These are phyloP conservation scores for Mortierella sp. DNA, from an alignment of 371 early-diverging fungal genomes.

Conservation along the genomic window DNA sequence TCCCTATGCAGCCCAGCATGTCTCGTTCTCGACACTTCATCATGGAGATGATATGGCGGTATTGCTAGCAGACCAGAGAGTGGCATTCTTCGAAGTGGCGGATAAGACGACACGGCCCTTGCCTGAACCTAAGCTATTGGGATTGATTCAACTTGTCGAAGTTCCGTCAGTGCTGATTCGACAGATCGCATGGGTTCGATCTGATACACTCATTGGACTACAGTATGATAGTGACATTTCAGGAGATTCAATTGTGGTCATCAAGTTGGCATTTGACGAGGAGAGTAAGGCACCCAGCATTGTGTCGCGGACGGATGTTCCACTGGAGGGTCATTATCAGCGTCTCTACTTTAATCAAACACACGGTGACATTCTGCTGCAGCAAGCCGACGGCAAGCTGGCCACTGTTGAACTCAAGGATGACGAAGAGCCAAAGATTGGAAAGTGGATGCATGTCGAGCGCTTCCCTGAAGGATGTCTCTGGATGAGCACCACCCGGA, in stretches of 20 bases:
- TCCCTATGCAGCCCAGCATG: conserved; percentile 63
- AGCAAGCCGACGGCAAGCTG: conserved; percentile 40
- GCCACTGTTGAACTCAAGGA: conserved; percentile 17
- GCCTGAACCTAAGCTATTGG: conserved; percentile 49
- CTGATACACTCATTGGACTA: conserved; percentile 35
- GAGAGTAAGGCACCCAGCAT: conserved; percentile 36
- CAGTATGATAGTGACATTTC: conserved; percentile 42
- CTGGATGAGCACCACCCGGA: conserved; percentile 72
- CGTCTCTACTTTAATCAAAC: conserved; percentile 51
- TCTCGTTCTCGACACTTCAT: conserved; percentile 70
- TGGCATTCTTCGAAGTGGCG: conserved; percentile 57
- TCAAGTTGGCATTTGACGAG: conserved; percentile 43
- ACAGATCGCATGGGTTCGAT: conserved; percentile 52
- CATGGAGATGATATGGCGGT: conserved; percentile 78
- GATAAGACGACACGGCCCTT: conserved; percentile 43
- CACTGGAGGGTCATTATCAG: conserved; percentile 37
- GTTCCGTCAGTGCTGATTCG: conserved; percentile 32
- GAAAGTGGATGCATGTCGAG: conserved; percentile 30
- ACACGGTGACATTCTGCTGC: conserved; percentile 44
- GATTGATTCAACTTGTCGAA: conserved; percentile 29
- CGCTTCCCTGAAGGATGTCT: conserved; percentile 70
- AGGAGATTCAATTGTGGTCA: conserved; percentile 31
- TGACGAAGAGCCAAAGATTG: conserved; percentile 26
- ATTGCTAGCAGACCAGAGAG: conserved; percentile 61
- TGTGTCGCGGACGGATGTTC: conserved; percentile 19